phyloP scores from a whole-genome alignment of 164 flowering plant species.

The Echeveria elegans region DNA sequence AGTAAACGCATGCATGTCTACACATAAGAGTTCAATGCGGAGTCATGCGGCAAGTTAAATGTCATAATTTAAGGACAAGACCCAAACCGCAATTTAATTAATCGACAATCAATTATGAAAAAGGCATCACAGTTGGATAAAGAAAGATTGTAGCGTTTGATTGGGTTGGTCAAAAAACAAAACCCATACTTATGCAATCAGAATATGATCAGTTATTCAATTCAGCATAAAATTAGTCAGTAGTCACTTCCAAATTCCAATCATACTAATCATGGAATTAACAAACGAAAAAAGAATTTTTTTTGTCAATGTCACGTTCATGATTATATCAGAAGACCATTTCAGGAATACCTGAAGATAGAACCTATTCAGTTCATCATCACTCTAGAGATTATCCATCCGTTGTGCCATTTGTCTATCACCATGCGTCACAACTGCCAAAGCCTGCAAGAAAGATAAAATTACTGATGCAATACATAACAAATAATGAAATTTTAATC shows the following conservation, averaged over 20 bases:
- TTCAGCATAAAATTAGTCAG: not conserved
- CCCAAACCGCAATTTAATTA: not conserved
- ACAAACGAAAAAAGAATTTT: no score
- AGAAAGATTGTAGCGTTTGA: not conserved
- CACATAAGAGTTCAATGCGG: not conserved
- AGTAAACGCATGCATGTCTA: not conserved
- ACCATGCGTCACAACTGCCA: conserved; percentile 98
- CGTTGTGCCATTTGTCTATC: conserved; percentile 95
- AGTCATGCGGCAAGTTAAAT: not conserved
- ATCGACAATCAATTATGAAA: not conserved
- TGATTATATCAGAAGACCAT: not conserved
- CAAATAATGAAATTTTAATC: not conserved
- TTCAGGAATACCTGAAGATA: conserved; percentile 73
- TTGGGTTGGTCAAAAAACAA: not conserved
- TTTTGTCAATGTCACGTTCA: not conserved
- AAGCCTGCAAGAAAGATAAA: conserved; percentile 34
- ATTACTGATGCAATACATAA: not conserved
- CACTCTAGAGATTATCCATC: conserved; percentile 75
- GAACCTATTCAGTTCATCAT: conserved; percentile 83
- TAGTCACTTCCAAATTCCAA: no score
- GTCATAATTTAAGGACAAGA: not conserved
- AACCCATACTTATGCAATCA: no score
- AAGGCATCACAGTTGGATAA: not conserved
- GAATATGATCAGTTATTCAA: no score
- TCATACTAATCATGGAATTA: not conserved